These are phyloP conservation scores for Sphagnum tenellum DNA, from an alignment of 225 moss, liverwort and hornwort species.

Conservation along the genomic window DNA sequence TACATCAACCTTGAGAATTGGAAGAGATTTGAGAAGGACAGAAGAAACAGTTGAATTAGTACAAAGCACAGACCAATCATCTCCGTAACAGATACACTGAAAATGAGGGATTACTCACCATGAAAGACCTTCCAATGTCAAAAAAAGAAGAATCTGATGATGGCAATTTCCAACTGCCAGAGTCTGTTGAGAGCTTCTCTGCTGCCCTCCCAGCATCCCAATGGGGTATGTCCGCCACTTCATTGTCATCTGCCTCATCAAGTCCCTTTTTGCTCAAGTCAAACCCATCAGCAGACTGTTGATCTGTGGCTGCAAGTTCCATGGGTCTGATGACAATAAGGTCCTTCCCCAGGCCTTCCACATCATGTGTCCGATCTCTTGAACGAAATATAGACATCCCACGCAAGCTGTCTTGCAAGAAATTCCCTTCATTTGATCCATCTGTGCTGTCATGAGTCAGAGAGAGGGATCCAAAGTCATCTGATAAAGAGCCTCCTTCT, in stretches of 20 bases:
- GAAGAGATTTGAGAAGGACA: too few species aligned
- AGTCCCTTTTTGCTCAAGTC: constrained; percentile 18
- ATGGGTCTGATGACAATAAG: constrained; percentile 9
- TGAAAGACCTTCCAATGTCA: constrained; percentile 58
- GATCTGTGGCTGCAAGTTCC: constrained; percentile 32
- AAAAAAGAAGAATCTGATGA: constrained; percentile 56
- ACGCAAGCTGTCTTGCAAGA: constrained; percentile 51
- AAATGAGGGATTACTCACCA: constrained; percentile 20
- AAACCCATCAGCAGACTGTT: constrained; percentile 19
- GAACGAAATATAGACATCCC: constrained; percentile 39
- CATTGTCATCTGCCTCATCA: constrained; percentile 37
- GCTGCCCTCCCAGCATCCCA: constrained; percentile 32
- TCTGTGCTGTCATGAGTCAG: constrained; percentile 45
- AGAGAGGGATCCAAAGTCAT: constrained; percentile 54
- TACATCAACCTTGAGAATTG: too few species aligned
- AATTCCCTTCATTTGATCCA: constrained; percentile 48
- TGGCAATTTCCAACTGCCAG: constrained; percentile 46
- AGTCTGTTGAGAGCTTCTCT: constrained; percentile 35
- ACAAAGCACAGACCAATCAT: too few species aligned
- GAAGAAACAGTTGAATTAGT: too few species aligned
- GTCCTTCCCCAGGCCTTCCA: constrained; percentile 31
- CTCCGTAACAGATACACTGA: too few species aligned
- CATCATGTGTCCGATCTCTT: constrained; percentile 41
- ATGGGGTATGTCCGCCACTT: constrained; percentile 10
- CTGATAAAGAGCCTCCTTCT: constrained; percentile 38